Evolutionary conservation across 257 asterid species (phyloP), one percentile per base, ranked within the genome.

Genomic region (Cinchona pubescens): DNA sequence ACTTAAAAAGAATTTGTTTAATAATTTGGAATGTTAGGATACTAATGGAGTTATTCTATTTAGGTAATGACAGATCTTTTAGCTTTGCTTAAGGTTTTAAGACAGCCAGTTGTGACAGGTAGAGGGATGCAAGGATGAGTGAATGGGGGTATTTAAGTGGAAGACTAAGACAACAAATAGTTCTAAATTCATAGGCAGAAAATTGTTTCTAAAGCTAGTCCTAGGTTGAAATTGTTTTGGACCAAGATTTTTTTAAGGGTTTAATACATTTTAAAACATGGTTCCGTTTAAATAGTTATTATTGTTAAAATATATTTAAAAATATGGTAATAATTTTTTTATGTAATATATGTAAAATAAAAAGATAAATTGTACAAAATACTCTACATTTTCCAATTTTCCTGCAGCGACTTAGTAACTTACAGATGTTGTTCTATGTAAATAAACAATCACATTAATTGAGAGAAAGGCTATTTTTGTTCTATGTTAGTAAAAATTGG

Each of bases 51-150:
- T 35, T 69, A 69, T 7, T 62, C 25, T 67, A 65, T 48, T 35
- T 56, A 38, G 71, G 56, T 48, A 68, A 80, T 58, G 81, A 80
- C 83, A 80, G 56, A 61, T 59, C n/a, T n/a, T n/a, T n/a, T 71
- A 75, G 64, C 70, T 78, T 49, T 69, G 73, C 66, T 65, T 74
- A 40, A 66, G 18, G 37, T 21, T 34, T 14, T 3, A 7, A 7
- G 29, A 30, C 30, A 40, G 34, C 59, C 42, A 29, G 18, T 30
- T 68, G 25, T 35, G 72, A 72, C 70, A 68, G 72, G 62, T 74
- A 59, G 73, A 74, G 40, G 5, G 67, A 79, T 51, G 80, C 62
- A 74, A 59, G 49, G 49, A 71, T 25, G 67, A 10, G 27, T 53
- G 45, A 56, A 34, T 35, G 65, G 27, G 3, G 67, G 27, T 75